Evolutionary conservation across 225 moss, liverwort and hornwort species (phyloP).

Genomic region (Ulota crispa): DNA sequence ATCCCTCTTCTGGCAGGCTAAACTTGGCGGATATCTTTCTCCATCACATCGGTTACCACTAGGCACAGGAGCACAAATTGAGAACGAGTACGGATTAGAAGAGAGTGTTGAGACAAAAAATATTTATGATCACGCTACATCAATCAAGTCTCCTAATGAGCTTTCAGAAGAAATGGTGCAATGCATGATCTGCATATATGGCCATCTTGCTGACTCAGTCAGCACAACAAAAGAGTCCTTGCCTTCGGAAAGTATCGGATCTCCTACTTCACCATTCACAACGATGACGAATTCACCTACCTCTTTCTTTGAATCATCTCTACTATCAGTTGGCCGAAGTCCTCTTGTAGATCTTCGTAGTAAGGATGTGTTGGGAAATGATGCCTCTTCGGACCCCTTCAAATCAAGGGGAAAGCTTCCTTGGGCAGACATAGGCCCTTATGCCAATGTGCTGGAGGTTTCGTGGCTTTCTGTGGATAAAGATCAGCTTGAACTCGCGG

Average conservation of each 20-base stretch:
- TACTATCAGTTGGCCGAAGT: slow-evolving; percentile 61
- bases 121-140: slow-evolving; percentile 14
- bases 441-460: slow-evolving; percentile 58
- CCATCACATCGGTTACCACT: slow-evolving; percentile 34
- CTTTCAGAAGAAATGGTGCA: slow-evolving; percentile 81
- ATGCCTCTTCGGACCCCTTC: slow-evolving; percentile 60
- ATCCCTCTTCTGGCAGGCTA: slow-evolving; percentile 16
- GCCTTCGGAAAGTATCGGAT: slow-evolving; percentile 36
- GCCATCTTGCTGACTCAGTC: slow-evolving; percentile 53
- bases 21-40: slow-evolving; percentile 27
- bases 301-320: slow-evolving; percentile 63
- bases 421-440: slow-evolving; percentile 74
- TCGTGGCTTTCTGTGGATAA: slow-evolving; percentile 70
- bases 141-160: slow-evolving; percentile 49
- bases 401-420: slow-evolving; percentile 61
- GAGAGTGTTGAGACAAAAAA: slow-evolving; percentile 24
- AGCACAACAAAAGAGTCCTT: slow-evolving; percentile 18
- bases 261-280: slow-evolving; percentile 67
- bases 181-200: slow-evolving; percentile 75
- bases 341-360: slow-evolving; percentile 72
- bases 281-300: slow-evolving; percentile 47
- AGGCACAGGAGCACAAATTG: slow-evolving; percentile 25
- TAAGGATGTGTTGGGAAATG: slow-evolving; percentile 63
- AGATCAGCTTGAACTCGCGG: slow-evolving; percentile 70
- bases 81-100: slow-evolving; percentile 24